These are phyloP conservation scores for Glomus cerebriforme DNA, from an alignment of 192 early-diverging fungal species.

Conservation along the genomic window DNA sequence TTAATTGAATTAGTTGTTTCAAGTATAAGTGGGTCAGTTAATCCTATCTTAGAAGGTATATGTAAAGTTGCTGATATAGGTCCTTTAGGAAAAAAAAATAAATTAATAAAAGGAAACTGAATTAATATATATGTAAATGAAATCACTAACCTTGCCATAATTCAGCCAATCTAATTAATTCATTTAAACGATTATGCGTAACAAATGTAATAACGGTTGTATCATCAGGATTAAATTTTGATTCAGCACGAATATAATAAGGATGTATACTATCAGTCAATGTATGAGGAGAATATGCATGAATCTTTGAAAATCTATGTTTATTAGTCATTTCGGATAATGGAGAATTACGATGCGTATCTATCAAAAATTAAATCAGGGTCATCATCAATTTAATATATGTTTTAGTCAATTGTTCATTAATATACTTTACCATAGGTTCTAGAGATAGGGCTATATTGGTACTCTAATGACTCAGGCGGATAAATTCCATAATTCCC, in stretches of 20 bases:
- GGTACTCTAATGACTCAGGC: background rate
- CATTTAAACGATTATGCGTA: slow-evolving; percentile 48
- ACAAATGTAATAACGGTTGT: slow-evolving; percentile 52
- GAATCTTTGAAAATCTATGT: slow-evolving; percentile 41
- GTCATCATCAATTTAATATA: background rate
- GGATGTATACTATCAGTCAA: slow-evolving; percentile 42
- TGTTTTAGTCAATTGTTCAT: background rate
- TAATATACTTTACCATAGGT: slow-evolving; percentile 8
- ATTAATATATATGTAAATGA: background rate
- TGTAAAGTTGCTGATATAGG: slow-evolving; percentile 59
- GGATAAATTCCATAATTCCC: background rate
- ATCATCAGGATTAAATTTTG: slow-evolving; percentile 41
- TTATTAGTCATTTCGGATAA: slow-evolving; percentile 1
- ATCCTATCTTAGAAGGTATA: slow-evolving; percentile 26
- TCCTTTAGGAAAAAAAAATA: slow-evolving; percentile 34
- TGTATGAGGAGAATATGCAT: slow-evolving; percentile 34
- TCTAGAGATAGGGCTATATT: background rate
- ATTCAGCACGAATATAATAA: slow-evolving; percentile 39
- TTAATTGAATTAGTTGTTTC: slow-evolving; percentile 11
- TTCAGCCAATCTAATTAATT: slow-evolving; percentile 47
- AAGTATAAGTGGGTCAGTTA: slow-evolving; percentile 9
- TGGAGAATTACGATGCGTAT: slow-evolving; percentile 14
- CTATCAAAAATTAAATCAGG: background rate
- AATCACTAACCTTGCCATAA: slow-evolving; percentile 49
- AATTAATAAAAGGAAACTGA: background rate